Base-by-base conservation (phyloP, 768 basidiomycete species). In the Boletus bicolor region DNA sequence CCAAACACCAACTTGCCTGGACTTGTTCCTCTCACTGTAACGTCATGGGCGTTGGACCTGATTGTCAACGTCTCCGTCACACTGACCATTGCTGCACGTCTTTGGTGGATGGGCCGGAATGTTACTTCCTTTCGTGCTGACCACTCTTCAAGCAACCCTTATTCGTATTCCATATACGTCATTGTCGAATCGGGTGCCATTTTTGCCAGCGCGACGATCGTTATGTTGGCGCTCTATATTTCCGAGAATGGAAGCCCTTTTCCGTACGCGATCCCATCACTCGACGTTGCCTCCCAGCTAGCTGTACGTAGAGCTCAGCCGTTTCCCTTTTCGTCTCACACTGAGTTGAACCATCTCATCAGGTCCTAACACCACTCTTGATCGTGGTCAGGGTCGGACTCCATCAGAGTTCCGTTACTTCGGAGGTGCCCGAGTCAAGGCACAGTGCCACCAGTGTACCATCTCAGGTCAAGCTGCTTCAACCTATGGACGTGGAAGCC, bases 31-130 rank as follows among this genome's bases (percentile, higher is more conserved):
- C 45, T 62, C 8, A 63, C 51, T 14, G 10, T 59, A 41, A 30
- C 53, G 4, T 54, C 53, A 32, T 66, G 67, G 66, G 39, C 57
- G 7, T 43, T 68, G 39, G 67, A 68, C 47, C 36, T 68, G 7
- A 38, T 53, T 17, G 28, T 68, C 26, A 68, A 68, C 11, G 55
- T 60, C 17, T 47, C 39, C 4, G 62, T 65, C 35, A 68, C 66
- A 7, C n/a, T 60, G 41, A 63, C 62, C 11, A 66, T 68, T 19
- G 64, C 62, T 15, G 49, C 15, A 7, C 49, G 64, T 4, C 58
- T 63, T 35, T 67, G 66, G 66, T 63, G 55, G 55, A 50, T 54
- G 38, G 61, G 56, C 19, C 52, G 50, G 19, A 54, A 51, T 8
- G 51, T 56, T 21, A 42, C 60, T 7, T 53, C 60, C 39, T 47